phyloP scores from a whole-genome alignment of 2,329 filamentous ascomycete species.

The Pseudocercospora ulei region DNA sequence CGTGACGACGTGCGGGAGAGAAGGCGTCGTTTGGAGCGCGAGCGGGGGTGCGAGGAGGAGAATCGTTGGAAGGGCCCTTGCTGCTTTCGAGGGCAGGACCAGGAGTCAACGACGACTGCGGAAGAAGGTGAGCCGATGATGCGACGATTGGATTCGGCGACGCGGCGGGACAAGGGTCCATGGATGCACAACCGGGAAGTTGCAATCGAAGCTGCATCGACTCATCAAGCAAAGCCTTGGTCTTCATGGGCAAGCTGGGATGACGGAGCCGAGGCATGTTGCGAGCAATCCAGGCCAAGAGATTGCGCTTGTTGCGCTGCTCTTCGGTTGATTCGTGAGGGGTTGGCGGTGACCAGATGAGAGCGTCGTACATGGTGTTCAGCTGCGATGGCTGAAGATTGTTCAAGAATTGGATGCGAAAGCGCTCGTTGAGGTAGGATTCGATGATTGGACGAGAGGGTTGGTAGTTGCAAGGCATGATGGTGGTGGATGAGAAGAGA shows the following conservation, averaged over 20 bases:
- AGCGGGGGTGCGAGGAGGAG: too few species aligned
- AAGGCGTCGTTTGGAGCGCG: too few species aligned
- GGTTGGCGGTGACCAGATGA: background rate
- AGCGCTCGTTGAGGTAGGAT: background rate
- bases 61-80: too few species aligned
- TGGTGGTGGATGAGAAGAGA: too few species aligned
- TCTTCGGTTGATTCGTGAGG: background rate
- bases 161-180: background rate
- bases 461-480: too few species aligned
- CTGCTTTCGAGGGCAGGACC: too few species aligned
- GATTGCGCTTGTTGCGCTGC: slow-evolving; percentile 5
- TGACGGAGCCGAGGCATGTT: background rate
- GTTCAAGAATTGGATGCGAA: too few species aligned
- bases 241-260: background rate
- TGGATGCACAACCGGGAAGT: too few species aligned
- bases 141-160: background rate
- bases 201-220: slow-evolving; percentile 1
- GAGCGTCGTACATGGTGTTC: slow-evolving; percentile 7
- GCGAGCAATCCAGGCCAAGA: slow-evolving; percentile 3
- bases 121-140: background rate
- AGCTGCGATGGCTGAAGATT: background rate
- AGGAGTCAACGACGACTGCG: too few species aligned
- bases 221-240: background rate
- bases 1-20: too few species aligned
- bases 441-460: too few species aligned